These are phyloP conservation scores for Backusella tarrabulga DNA, from an alignment of 192 early-diverging fungal species.

Conservation along the genomic window DNA sequence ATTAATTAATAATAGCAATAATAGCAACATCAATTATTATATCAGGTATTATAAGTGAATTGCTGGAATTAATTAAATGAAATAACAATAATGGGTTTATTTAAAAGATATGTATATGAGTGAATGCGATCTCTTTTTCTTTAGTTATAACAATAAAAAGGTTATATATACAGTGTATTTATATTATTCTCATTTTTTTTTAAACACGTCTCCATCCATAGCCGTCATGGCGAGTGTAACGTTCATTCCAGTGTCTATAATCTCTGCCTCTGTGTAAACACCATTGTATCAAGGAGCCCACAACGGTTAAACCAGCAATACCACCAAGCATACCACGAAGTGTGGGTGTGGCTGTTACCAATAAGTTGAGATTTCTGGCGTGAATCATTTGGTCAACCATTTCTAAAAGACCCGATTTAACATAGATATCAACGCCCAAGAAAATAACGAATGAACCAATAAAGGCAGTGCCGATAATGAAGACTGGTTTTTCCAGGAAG, in stretches of 20 bases:
- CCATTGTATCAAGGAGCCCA: conserved; percentile 74
- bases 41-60: neutral
- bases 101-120: neutral
- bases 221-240: conserved; percentile 18
- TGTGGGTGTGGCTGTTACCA: conserved; percentile 39
- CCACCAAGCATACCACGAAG: conserved; percentile 73
- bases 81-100: neutral
- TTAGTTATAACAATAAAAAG: neutral
- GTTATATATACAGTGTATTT: conserved; percentile 10
- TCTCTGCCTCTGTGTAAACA: conserved; percentile 39
- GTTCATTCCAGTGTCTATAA: neutral
- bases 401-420: conserved; percentile 66
- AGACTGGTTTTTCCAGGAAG: conserved; percentile 58
- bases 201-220: conserved; percentile 35
- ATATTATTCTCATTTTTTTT: neutral
- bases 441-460: conserved; percentile 79
- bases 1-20: neutral
- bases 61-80: neutral
- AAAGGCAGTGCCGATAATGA: conserved; percentile 71
- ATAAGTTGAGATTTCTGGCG: conserved; percentile 27
- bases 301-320: conserved; percentile 56
- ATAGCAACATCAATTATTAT: neutral
- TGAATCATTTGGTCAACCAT: conserved; percentile 57
- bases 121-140: neutral
- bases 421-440: conserved; percentile 80